Evolutionary conservation across 345 rosid genomes (phyloP), one percentile per base, ranked within the genome.

Genomic region (Lagerstroemia speciosa): DNA sequence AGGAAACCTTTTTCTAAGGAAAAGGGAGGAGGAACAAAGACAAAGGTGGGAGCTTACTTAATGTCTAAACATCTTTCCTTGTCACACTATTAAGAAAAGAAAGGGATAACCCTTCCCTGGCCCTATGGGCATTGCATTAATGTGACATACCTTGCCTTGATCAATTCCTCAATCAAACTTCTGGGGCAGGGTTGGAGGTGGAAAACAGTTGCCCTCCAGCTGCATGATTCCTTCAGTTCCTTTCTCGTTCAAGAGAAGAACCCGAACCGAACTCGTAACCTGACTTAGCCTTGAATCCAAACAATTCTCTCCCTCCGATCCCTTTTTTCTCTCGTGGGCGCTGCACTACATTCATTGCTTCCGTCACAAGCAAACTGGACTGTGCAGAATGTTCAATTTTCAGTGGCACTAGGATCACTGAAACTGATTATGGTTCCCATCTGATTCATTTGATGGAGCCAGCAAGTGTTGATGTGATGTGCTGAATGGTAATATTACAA

Each of bases 71-170:
- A 77, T 75, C 72, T 74, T 53, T 37, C 69, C n/a, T 17, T 19
- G 50, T 64, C 69, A 70, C 36, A 64, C 50, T 67, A 65, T 14
- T 62, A 80, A 83, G 83, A 38, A 81, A 86, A 79, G 87, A 72
- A 82, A 84, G 79, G 85, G 82, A 79, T 84, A 20, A 12, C 71
- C 80, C 14, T 78, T 76, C 77, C 52, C 72, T 24, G 58, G 41
- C 55, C 24, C 24, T 34, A 55, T 74, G 33, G 32, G 34, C 12
- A 27, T 58, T 58, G 63, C 29, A 58, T 58, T 58, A 58, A 58
- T 58, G 33, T 27, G 20, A 58, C 32, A 64, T 50, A 52, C 68
- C 62, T 68, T 46, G 69, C 73, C 71, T 64, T 65, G 69, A 61
- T 77, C 22, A 50, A 31, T 46, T 45, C 41, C 75, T 64, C 58